phyloP scores from a whole-genome alignment of 129 eudicot species.

The Flaveria bidentis region DNA sequence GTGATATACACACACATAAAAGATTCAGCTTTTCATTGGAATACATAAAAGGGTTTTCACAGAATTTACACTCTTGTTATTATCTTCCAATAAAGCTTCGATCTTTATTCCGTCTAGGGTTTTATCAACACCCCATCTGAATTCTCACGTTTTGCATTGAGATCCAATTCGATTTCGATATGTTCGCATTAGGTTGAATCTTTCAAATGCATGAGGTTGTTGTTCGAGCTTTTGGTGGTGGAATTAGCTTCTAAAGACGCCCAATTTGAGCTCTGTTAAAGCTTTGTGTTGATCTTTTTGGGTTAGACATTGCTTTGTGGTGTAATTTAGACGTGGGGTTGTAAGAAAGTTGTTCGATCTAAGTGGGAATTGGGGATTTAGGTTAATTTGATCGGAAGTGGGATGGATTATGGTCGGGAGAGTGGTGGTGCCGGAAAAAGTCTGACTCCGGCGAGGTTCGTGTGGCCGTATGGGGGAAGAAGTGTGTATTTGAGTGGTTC shows the following conservation, averaged over 20 bases:
- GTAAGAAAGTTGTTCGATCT: conserved; percentile 22
- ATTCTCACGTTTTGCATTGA: neutral
- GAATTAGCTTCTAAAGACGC: neutral
- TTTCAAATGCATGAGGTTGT: conserved; percentile 6
- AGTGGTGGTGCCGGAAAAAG: conserved; percentile 50
- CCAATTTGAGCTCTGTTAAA: neutral
- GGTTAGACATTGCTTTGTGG: neutral
- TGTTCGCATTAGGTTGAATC: conserved; percentile 25
- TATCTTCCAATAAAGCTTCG: conserved; percentile 18
- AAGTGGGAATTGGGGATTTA: conserved; percentile 19
- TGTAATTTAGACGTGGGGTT: conserved; percentile 26
- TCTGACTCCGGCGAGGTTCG: conserved; percentile 72
- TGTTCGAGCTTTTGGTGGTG: neutral
- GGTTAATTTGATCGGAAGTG: conserved; percentile 20
- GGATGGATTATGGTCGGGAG: conserved; percentile 61
- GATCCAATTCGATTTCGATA: conserved; percentile 31
- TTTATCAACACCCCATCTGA: conserved; percentile 22
- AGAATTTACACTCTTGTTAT: conserved; percentile 15
- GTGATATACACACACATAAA: neutral
- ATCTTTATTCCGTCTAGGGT: conserved; percentile 29
- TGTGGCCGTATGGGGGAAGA: conserved; percentile 95
- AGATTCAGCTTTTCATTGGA: conserved; percentile 24
- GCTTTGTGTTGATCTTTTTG: conserved; percentile 16
- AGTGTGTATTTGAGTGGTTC: conserved; percentile 80
- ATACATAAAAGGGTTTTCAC: neutral